A percentile compares a stretch with the other conserved stretches of the same genome.
Evolutionary conservation across 2,329 filamentous ascomycete genomes (phyloP).

Genomic region (Lachnellula subtilissima): DNA sequence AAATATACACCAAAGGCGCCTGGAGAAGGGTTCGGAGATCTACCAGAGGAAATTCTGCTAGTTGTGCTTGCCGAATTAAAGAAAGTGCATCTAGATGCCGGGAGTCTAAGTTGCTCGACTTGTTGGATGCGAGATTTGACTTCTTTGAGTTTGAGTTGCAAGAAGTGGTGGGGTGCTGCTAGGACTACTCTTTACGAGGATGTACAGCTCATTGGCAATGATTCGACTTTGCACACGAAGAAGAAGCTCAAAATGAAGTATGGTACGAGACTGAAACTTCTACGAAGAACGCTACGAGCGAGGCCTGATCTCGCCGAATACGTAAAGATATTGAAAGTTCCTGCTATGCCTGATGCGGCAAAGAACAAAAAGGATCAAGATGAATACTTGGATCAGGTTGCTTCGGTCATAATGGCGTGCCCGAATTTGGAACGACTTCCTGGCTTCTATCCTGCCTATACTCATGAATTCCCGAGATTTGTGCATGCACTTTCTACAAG

Average conservation of each 20-base stretch:
- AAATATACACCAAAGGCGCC: slow-evolving; percentile 25
- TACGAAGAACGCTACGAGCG: slow-evolving; percentile 52
- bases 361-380: slow-evolving; percentile 34
- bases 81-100: slow-evolving; percentile 43
- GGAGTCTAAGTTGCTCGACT: slow-evolving; percentile 53
- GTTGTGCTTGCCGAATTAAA: slow-evolving; percentile 52
- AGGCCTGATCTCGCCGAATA: slow-evolving; percentile 49
- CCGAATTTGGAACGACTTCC: slow-evolving; percentile 57
- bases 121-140: slow-evolving; percentile 61
- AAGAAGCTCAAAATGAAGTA: slow-evolving; percentile 52
- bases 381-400: slow-evolving; percentile 53
- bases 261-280: slow-evolving; percentile 49
- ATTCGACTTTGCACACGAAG: slow-evolving; percentile 46
- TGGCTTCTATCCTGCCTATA: slow-evolving; percentile 50
- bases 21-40: slow-evolving; percentile 49
- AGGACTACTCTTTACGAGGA: slow-evolving; percentile 42
- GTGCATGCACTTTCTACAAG: slow-evolving; percentile 57
- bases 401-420: slow-evolving; percentile 59
- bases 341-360: slow-evolving; percentile 39
- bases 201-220: slow-evolving; percentile 54
- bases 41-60: slow-evolving; percentile 56
- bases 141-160: slow-evolving; percentile 45
- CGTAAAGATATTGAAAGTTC: slow-evolving; percentile 55
- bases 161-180: slow-evolving; percentile 49
- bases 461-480: slow-evolving; percentile 51